phyloP scores from a whole-genome alignment of 2,329 filamentous ascomycete species.

The Claviceps africana region DNA sequence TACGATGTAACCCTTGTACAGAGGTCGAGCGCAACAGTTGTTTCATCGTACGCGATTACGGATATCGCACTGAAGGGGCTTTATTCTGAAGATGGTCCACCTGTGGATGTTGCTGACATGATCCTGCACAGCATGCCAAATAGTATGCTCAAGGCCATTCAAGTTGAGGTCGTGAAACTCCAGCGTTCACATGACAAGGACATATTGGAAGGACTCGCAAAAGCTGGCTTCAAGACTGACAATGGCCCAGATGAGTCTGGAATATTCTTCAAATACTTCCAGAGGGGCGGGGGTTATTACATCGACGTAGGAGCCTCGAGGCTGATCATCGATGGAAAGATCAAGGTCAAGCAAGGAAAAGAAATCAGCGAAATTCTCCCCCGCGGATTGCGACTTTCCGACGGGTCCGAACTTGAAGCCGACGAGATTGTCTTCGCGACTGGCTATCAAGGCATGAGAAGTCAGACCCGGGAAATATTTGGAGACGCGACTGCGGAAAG shows the following conservation, averaged over 20 bases:
- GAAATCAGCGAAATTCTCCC: conserved; percentile 38
- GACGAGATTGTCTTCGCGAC: conserved; percentile 52
- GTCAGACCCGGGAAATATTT: conserved; percentile 45
- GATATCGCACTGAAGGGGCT: conserved; percentile 38
- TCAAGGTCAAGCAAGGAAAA: conserved; percentile 46
- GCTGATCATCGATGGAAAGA: conserved; percentile 48
- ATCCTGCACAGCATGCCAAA: conserved; percentile 42
- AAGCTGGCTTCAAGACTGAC: conserved; percentile 48
- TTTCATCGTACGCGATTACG: conserved; percentile 39
- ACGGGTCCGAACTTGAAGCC: conserved; percentile 41
- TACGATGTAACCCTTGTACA: conserved; percentile 58
- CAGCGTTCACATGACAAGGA: conserved; percentile 24
- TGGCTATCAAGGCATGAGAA: conserved; percentile 55
- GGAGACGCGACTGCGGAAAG: conserved; percentile 46
- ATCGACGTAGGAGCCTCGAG: conserved; percentile 52
- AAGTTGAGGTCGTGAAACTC: conserved; percentile 27
- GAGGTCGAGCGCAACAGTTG: conserved; percentile 49
- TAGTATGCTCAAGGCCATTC: conserved; percentile 45
- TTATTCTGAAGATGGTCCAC: conserved; percentile 38
- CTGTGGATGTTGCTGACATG: conserved; percentile 53
- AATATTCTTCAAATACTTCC: conserved; percentile 48
- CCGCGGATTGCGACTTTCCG: conserved; percentile 31
- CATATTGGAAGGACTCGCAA: conserved; percentile 29
- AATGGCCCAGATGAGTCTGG: conserved; percentile 41
- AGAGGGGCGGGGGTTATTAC: conserved; percentile 55